Conservation (phyloP, 73 alveolate species). For the Diophrys sp. region DNA sequence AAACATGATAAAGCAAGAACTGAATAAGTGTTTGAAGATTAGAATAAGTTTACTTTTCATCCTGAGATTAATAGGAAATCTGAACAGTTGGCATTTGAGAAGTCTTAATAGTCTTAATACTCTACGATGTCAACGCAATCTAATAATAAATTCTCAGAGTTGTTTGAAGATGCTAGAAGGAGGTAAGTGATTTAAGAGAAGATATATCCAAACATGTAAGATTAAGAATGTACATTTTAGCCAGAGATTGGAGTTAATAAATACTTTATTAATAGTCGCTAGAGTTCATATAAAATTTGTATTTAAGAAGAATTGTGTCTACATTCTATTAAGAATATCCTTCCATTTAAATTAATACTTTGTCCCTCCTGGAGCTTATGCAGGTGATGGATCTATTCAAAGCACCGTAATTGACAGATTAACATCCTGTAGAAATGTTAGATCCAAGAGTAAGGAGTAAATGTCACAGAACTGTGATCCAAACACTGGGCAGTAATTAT, state of each 20-base stretch:
- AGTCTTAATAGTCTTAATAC: conserved; percentile 9
- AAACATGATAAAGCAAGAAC: conserved; percentile 41
- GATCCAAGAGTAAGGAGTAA: neutral
- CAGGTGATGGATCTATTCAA: neutral
- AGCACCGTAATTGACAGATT: neutral
- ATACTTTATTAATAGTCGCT: too few species aligned
- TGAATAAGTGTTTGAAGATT: conserved; percentile 14
- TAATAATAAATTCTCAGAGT: conserved; percentile 31
- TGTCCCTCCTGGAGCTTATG: neutral
- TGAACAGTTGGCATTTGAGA: conserved; percentile 9
- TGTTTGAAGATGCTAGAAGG: conserved; percentile 54
- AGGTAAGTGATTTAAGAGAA: conserved; percentile 53
- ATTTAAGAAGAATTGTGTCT: too few species aligned
- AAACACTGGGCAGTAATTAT: conserved; percentile 44
- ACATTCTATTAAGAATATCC: too few species aligned
- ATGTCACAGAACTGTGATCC: conserved; percentile 38
- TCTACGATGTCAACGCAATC: neutral
- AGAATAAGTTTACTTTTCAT: conserved; percentile 3
- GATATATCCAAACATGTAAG: conserved; percentile 41
- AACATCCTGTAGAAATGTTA: neutral
- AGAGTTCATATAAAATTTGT: too few species aligned
- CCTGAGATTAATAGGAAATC: conserved; percentile 18
- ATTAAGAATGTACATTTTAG: conserved; percentile 51
- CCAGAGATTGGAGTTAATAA: conserved; percentile 36
- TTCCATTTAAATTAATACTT: too few species aligned